These are phyloP conservation scores for Tolypocladium nubicola DNA, from an alignment of 2,329 filamentous ascomycete genomes.

Conservation along the genomic window DNA sequence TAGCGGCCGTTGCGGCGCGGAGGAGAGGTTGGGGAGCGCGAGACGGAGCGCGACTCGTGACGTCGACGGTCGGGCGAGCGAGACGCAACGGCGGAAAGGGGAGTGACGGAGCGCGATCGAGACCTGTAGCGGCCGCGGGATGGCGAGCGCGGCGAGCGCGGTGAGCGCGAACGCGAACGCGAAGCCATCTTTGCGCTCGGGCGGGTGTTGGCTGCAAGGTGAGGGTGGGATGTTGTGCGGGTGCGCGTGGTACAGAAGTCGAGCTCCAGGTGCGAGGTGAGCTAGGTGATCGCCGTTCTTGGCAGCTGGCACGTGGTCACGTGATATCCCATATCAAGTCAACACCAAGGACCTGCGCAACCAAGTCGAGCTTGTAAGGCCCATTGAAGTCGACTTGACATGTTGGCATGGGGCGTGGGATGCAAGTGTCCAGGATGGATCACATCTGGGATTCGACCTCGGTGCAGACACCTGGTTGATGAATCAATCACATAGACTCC, in stretches of 20 bases:
- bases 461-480: too few species aligned
- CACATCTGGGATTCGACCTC: background rate
- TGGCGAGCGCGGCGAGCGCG: slow-evolving; percentile 14
- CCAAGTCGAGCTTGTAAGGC: background rate
- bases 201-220: background rate
- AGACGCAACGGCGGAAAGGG: slow-evolving; percentile 18
- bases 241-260: background rate
- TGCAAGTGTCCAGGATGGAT: too few species aligned
- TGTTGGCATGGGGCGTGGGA: background rate
- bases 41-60: slow-evolving; percentile 21
- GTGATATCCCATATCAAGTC: background rate
- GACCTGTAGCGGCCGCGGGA: slow-evolving; percentile 22
- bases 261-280: background rate
- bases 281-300: background rate
- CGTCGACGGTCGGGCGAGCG: slow-evolving; percentile 21
- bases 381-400: background rate
- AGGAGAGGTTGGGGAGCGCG: slow-evolving; percentile 19
- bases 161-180: slow-evolving; percentile 8
- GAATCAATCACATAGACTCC: too few species aligned
- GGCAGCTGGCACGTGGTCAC: slow-evolving; percentile 4
- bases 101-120: slow-evolving; percentile 23
- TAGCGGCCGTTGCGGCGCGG: slow-evolving; percentile 22
- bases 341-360: background rate
- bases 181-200: slow-evolving; percentile 12
- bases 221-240: background rate